Conservation (phyloP, 2,329 filamentous ascomycete genomes). For the Talaromyces marneffei region DNA sequence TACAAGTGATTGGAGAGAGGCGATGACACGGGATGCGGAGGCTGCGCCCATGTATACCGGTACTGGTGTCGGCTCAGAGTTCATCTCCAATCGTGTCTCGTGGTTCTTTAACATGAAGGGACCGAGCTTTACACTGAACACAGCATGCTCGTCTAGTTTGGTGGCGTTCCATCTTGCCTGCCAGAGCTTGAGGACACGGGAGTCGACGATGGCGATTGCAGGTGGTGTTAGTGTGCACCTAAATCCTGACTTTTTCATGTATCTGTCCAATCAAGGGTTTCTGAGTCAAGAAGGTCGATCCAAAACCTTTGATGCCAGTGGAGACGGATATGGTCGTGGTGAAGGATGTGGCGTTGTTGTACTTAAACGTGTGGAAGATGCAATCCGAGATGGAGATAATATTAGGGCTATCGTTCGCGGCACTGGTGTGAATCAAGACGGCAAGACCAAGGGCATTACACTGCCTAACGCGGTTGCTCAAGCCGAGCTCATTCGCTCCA, state of each 20-base stretch:
- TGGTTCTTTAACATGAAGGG: slow-evolving; percentile 38
- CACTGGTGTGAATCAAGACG: slow-evolving; percentile 28
- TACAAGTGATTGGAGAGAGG: neutral
- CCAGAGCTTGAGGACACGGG: slow-evolving; percentile 7
- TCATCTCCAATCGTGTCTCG: slow-evolving; percentile 54
- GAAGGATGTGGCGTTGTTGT: neutral
- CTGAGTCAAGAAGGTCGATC: neutral
- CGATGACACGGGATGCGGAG: slow-evolving; percentile 15
- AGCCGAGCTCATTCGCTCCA: neutral
- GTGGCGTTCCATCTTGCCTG: slow-evolving; percentile 32
- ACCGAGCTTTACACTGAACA: slow-evolving; percentile 41
- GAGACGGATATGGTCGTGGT: neutral
- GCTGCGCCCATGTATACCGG: slow-evolving; percentile 53
- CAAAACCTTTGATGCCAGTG: neutral
- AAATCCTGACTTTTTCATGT: neutral
- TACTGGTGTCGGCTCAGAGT: slow-evolving; percentile 56
- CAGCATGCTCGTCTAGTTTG: slow-evolving; percentile 42
- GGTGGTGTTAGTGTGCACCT: neutral
- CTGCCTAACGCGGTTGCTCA: slow-evolving; percentile 20
- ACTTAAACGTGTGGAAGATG: neutral
- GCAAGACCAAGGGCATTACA: slow-evolving; percentile 24
- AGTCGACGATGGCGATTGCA: neutral
- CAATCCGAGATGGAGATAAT: slow-evolving; percentile 30
- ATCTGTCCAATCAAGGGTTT: neutral
- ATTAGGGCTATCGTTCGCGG: slow-evolving; percentile 33